Base-by-base conservation (phyloP, 164 flowering plant species). In the Berberis thunbergii region DNA sequence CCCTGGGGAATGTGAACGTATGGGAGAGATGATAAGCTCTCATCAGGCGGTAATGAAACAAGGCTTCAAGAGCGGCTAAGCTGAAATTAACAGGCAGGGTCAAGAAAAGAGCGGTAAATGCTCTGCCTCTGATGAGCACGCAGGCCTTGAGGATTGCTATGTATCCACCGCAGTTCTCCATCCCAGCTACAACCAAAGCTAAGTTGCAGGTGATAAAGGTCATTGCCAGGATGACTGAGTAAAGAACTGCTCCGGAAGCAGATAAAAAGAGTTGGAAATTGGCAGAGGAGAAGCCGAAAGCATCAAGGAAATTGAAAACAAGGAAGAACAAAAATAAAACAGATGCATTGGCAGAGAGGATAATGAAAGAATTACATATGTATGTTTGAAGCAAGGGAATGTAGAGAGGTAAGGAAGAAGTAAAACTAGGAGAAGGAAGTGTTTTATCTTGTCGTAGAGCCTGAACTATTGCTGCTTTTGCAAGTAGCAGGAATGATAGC, bases 401-500 rank as follows among this genome's bases (percentile, higher is more conserved):
- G 66, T 67, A 73, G 11, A 74, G 67, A 3, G 70, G 58, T 10
- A 63, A 1, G 12, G 63, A 54, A 43, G 77, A 72, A 6, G 45
- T 40, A 11, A 42, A 41, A 8, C 9, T 13, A 10, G 50, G 69
- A 49, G 56, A 62, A 4, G 72, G 26, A 43, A 68, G 42, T 38
- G 49, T 45, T 43, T 66, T 58, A 7, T 63, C 41, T 4, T 55
- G 41, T 4, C 41, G 10, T 11, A 78, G 70, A 63, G 69, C 59
- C 52, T 68, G 79, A 61, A 92, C 81, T 40, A 84, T 56, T 41
- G 70, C 74, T 11, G 90, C 75, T 66, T 89, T 93, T 3, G 90
- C 77, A 1, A 88, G 0, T 53, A 93, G 84, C 60, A 89, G 79
- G 73, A 82, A 89, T 45, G 96, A 69, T 39, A 89, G 69, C 64